Conservation (phyloP, 2,329 filamentous ascomycete genomes). For the Fusarium odoratissimum region DNA sequence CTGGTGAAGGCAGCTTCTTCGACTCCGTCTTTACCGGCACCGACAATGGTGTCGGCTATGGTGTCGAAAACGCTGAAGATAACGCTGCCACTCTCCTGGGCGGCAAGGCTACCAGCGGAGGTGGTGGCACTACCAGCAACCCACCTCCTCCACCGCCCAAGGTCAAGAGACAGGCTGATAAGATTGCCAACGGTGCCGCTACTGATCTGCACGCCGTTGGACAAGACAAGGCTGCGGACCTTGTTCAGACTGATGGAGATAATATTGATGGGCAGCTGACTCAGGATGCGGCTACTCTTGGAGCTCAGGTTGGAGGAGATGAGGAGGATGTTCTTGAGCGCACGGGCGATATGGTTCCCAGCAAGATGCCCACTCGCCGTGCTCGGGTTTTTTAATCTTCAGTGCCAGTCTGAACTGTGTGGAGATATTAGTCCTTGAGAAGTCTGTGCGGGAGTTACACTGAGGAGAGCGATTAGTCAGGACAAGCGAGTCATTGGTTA, state of each 20-base stretch:
- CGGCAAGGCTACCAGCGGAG: not conserved
- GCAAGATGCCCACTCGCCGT: not conserved
- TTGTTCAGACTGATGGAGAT: not conserved
- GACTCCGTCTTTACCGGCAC: not conserved
- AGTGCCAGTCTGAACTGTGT: not conserved
- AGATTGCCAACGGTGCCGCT: not conserved
- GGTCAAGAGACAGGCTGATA: conserved; percentile 8
- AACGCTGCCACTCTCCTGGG: not conserved
- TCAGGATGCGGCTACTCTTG: not conserved
- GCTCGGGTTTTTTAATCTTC: not conserved
- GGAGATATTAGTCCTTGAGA: no score
- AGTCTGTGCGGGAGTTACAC: no score
- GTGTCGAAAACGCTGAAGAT: not conserved
- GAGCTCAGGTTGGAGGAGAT: not conserved
- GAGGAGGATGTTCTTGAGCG: not conserved
- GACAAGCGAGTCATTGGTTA: accelerated
- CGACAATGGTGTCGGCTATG: not conserved
- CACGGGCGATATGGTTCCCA: not conserved
- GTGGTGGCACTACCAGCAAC: not conserved
- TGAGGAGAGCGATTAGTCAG: not conserved
- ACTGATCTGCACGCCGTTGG: not conserved
- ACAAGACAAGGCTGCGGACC: not conserved
- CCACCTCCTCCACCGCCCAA: not conserved
- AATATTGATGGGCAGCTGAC: conserved; percentile 4
- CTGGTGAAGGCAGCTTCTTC: not conserved